These are phyloP conservation scores for Sporothrix phasma DNA, from an alignment of 2,329 filamentous ascomycete genomes.

Conservation along the genomic window DNA sequence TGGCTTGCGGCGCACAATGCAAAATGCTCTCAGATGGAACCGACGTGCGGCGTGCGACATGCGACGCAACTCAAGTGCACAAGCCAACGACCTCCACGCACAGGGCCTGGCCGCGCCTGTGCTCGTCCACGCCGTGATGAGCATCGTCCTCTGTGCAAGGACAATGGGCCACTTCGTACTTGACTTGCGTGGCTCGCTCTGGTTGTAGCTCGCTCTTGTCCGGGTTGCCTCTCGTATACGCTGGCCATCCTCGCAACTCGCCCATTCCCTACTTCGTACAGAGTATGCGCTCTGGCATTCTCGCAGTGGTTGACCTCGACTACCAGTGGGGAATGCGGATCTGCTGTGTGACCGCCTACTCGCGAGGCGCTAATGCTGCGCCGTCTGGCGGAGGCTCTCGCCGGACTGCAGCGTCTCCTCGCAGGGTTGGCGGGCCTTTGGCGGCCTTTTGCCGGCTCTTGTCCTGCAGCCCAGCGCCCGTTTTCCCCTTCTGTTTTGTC, in stretches of 20 bases:
- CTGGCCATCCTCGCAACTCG: neutral
- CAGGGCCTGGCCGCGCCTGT: neutral
- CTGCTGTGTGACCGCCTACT: constrained; percentile 3
- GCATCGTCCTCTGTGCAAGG: neutral
- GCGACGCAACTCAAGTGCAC: neutral
- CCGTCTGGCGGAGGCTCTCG: neutral
- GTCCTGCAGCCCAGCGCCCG: constrained; percentile 1
- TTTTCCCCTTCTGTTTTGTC: neutral
- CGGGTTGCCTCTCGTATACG: no score
- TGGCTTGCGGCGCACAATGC: neutral
- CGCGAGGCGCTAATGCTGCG: neutral
- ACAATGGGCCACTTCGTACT: neutral
- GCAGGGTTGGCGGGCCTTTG: no score
- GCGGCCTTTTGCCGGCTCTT: neutral
- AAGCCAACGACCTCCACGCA: neutral
- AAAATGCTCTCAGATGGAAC: neutral
- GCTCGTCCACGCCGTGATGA: neutral
- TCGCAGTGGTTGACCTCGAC: constrained; percentile 6
- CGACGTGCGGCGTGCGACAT: neutral
- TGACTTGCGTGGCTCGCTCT: neutral
- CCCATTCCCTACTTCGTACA: neutral
- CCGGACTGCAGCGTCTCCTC: neutral
- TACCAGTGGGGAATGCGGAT: constrained; percentile 3
- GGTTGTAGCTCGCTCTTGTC: neutral
- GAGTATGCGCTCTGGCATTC: constrained; percentile 1